Conservation (phyloP, 306 rosid genomes). For the Betula pendula region DNA sequence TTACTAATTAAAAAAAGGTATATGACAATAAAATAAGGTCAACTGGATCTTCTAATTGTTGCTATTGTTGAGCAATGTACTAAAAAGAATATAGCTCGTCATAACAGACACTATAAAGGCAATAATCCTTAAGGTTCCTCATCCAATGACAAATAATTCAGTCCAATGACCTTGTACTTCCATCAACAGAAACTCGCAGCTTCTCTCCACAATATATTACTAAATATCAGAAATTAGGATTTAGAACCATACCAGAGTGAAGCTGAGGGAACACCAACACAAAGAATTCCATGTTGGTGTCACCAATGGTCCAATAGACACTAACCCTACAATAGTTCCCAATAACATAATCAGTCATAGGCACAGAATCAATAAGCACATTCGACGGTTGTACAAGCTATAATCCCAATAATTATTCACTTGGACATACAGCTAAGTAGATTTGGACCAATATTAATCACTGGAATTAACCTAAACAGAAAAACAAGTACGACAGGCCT, state of each 20-base stretch:
- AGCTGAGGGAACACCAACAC: conserved; percentile 94
- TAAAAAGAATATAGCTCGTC: not conserved
- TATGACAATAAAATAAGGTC: not conserved
- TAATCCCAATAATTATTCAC: conserved; percentile 50
- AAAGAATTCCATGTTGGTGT: conserved; percentile 81
- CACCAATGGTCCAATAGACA: conserved; percentile 78
- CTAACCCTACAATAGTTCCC: conserved; percentile 95
- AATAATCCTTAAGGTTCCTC: conserved; percentile 11
- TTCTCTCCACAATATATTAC: conserved; percentile 49
- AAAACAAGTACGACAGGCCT: conserved; percentile 10
- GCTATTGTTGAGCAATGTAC: conserved; percentile 1
- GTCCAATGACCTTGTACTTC: conserved; percentile 32
- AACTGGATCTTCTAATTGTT: not conserved
- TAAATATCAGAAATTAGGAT: conserved; percentile 63
- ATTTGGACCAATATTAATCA: conserved; percentile 34
- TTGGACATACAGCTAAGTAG: conserved; percentile 31
- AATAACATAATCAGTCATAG: conserved; percentile 73
- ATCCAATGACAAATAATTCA: conserved; percentile 7
- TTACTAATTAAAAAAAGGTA: not conserved
- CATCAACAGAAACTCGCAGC: conserved; percentile 41
- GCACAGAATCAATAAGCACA: conserved; percentile 55
- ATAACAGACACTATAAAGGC: not conserved
- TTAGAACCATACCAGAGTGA: conserved; percentile 94
- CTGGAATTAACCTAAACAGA: conserved; percentile 36
- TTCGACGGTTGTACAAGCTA: conserved; percentile 53